phyloP scores from a whole-genome alignment of 306 rosid species.

The Glycyrrhiza uralensis region DNA sequence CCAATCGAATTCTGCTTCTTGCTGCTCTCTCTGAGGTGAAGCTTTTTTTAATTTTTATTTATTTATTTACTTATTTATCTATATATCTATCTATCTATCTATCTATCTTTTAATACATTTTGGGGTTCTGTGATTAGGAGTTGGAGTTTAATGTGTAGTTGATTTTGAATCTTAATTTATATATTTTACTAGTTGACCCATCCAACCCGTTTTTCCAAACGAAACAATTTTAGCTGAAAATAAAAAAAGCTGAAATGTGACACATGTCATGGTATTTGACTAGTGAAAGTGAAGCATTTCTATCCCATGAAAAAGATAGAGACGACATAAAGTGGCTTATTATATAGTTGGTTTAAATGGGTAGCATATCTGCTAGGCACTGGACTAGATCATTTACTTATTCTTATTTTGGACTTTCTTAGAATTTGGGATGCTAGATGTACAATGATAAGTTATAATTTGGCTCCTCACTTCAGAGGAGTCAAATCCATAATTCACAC shows the following conservation, averaged over 20 bases:
- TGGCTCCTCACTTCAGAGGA: not conserved
- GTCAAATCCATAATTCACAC: not conserved
- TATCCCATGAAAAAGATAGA: not conserved
- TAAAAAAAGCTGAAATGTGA: too few relatives aligned
- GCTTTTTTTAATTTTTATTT: not conserved
- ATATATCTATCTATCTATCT: too few relatives aligned
- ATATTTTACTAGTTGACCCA: too few relatives aligned
- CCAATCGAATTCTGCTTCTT: conserved; percentile 88
- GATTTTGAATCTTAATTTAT: not conserved
- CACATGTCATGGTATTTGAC: not conserved
- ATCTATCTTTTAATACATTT: too few relatives aligned
- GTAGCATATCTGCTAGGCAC: not conserved
- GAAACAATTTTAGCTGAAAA: too few relatives aligned
- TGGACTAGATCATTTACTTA: not conserved
- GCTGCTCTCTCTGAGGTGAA: conserved; percentile 98
- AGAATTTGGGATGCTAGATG: not conserved
- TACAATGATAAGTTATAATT: not conserved
- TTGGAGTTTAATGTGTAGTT: not conserved
- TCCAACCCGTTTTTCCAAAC: too few relatives aligned
- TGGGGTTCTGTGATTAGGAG: not conserved
- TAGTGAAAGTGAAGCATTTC: not conserved
- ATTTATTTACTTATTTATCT: not conserved
- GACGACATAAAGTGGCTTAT: not conserved
- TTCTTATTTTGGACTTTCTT: not conserved
- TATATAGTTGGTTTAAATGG: not conserved